These are phyloP conservation scores for Colletotrichum zoysiae DNA, from an alignment of 2,329 filamentous ascomycete species.

Conservation along the genomic window DNA sequence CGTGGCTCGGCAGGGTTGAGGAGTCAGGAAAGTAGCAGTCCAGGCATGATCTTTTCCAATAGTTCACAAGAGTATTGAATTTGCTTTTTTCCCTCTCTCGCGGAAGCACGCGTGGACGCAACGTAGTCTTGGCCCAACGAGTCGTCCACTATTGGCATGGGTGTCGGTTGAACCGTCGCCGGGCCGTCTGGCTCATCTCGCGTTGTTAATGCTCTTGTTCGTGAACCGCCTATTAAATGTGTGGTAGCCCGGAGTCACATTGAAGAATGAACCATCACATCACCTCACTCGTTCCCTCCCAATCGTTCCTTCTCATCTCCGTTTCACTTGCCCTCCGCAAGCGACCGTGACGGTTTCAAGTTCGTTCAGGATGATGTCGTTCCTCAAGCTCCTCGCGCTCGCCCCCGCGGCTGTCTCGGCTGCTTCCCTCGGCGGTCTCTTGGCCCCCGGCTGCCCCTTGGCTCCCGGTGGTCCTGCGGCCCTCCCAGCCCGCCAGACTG, in stretches of 20 bases:
- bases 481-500: background rate
- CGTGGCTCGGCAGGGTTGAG: constrained; percentile 8
- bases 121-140: constrained; percentile 3
- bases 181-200: constrained; percentile 15
- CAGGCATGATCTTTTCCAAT: constrained; percentile 16
- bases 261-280: constrained; percentile 15
- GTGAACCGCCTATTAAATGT: constrained; percentile 26
- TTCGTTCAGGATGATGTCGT: constrained; percentile 34
- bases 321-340: background rate
- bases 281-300: constrained; percentile 14
- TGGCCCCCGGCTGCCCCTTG: constrained; percentile 10
- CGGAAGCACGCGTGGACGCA: background rate
- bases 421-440: constrained; percentile 16
- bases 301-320: background rate
- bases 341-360: background rate
- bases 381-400: constrained; percentile 33
- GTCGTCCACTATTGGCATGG: constrained; percentile 31
- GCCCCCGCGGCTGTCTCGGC: constrained; percentile 33
- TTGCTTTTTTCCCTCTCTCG: background rate
- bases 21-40: constrained; percentile 23
- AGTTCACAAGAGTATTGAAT: constrained; percentile 18
- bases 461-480: background rate
- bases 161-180: constrained; percentile 24
- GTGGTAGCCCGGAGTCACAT: constrained; percentile 1
- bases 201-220: constrained; percentile 4